phyloP scores from a whole-genome alignment of 441 rosid genomes.

The Hura crepitans region DNA sequence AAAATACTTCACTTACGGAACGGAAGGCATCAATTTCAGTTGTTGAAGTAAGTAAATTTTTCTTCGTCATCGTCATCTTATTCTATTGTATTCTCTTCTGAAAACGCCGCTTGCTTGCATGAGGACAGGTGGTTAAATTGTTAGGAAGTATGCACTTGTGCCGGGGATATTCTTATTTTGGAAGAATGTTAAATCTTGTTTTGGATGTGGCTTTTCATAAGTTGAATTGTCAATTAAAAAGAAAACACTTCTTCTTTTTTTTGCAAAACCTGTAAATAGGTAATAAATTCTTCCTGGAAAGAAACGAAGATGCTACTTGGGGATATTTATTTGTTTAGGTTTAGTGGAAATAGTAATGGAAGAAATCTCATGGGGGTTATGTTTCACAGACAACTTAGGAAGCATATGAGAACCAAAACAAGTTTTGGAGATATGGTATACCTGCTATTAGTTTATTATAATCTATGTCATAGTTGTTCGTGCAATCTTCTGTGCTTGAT shows the following conservation, averaged over 20 bases:
- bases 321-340: conserved; percentile 1
- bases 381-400: background rate
- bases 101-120: background rate
- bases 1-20: conserved; percentile 59
- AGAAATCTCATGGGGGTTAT: background rate
- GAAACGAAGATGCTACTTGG: background rate
- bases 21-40: conserved; percentile 69
- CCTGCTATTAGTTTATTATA: background rate
- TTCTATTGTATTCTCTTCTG: background rate
- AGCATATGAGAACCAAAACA: background rate
- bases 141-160: background rate
- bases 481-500: background rate
- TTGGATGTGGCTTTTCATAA: background rate
- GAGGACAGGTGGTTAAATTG: background rate
- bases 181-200: background rate
- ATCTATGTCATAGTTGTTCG: background rate
- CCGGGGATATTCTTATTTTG: background rate
- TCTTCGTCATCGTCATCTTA: conserved; percentile 11
- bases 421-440: background rate
- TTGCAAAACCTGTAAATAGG: background rate
- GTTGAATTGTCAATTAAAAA: background rate
- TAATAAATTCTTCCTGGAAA: background rate
- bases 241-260: background rate
- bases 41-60: conserved; percentile 53
- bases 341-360: background rate